Evolutionary conservation across 495 filamentous ascomycete species (phyloP).

Genomic region (Durotheca rogersii): DNA sequence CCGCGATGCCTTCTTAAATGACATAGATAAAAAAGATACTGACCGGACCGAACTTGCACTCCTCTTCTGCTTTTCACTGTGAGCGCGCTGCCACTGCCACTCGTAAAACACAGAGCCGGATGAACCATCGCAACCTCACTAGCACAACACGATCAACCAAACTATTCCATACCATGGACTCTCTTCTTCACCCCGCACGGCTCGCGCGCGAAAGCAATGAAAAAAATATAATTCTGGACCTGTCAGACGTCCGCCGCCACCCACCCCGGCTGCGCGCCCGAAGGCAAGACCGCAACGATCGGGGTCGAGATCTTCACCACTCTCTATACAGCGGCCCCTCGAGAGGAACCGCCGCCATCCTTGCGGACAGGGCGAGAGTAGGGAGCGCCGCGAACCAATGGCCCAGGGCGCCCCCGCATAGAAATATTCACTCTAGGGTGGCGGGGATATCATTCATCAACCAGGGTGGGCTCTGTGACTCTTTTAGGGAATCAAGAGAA

Average conservation of each 20-base stretch:
- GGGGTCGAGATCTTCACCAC: slow-evolving; percentile 66
- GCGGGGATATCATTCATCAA: slow-evolving; percentile 62
- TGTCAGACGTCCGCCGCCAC: slow-evolving; percentile 66
- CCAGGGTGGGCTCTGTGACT: slow-evolving; percentile 64
- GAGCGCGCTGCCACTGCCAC: too few species aligned
- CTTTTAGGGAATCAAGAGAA: slow-evolving; percentile 74
- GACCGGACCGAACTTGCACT: too few species aligned
- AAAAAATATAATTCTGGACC: slow-evolving; percentile 47
- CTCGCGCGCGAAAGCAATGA: slow-evolving; percentile 47
- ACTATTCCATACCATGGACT: background rate
- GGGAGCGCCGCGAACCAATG: slow-evolving; percentile 29
- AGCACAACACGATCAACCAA: slow-evolving; percentile 5
- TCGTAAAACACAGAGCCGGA: too few species aligned
- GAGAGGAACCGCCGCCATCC: slow-evolving; percentile 46
- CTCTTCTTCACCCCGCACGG: slow-evolving; percentile 47
- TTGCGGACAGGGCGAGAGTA: slow-evolving; percentile 55
- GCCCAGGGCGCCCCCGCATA: slow-evolving; percentile 28
- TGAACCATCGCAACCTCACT: too few species aligned
- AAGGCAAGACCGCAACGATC: slow-evolving; percentile 50
- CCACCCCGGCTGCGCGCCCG: slow-evolving; percentile 58
- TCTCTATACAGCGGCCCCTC: slow-evolving; percentile 53
- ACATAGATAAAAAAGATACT: too few species aligned
- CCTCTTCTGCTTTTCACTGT: too few species aligned
- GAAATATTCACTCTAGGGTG: slow-evolving; percentile 59
- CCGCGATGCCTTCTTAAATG: too few species aligned